Evolutionary conservation across 2,329 filamentous ascomycete species (phyloP).

Genomic region (Ophiostoma tasmaniense): DNA sequence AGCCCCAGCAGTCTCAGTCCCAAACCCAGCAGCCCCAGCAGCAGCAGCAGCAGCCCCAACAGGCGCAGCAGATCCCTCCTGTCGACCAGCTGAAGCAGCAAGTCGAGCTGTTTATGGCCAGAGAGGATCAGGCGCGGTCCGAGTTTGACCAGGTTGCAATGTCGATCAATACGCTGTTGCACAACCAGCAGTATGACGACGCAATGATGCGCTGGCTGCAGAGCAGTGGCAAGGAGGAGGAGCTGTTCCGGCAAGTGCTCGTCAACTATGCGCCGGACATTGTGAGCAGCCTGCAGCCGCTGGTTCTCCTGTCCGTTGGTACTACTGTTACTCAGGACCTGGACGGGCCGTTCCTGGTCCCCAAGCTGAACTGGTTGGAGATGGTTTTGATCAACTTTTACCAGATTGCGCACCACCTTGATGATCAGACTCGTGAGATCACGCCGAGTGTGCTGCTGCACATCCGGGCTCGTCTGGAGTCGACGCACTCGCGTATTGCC

Average conservation of each 20-base stretch:
- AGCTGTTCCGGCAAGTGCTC: conserved; percentile 52
- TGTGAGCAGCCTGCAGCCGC: conserved; percentile 49
- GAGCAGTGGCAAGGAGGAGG: conserved; percentile 46
- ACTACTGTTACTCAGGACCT: conserved; percentile 55
- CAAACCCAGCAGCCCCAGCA: conserved; percentile 12
- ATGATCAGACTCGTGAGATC: conserved; percentile 46
- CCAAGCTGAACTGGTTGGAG: conserved; percentile 54
- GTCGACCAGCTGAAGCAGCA: conserved; percentile 16
- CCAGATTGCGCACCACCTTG: conserved; percentile 39
- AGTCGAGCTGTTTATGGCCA: conserved; percentile 30
- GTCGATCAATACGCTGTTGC: conserved; percentile 54
- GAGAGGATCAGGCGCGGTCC: conserved; percentile 37
- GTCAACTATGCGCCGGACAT: conserved; percentile 43
- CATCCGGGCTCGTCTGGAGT: conserved; percentile 44
- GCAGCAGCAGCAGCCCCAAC: conserved; percentile 14
- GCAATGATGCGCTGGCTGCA: conserved; percentile 61
- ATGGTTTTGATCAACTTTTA: conserved; percentile 48
- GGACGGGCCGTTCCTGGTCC: conserved; percentile 42
- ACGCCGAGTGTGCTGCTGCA: conserved; percentile 50
- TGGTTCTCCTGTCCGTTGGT: conserved; percentile 56
- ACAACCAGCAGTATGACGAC: conserved; percentile 51
- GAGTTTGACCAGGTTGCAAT: conserved; percentile 50
- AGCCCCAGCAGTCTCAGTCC: conserved; percentile 5
- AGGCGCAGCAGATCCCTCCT: conserved; percentile 19
- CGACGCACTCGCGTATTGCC: conserved; percentile 43